A percentile compares a stretch with the other conserved stretches of the same genome.
Conservation (phyloP, 106 monocot species). For the Amphibolis antarctica region DNA sequence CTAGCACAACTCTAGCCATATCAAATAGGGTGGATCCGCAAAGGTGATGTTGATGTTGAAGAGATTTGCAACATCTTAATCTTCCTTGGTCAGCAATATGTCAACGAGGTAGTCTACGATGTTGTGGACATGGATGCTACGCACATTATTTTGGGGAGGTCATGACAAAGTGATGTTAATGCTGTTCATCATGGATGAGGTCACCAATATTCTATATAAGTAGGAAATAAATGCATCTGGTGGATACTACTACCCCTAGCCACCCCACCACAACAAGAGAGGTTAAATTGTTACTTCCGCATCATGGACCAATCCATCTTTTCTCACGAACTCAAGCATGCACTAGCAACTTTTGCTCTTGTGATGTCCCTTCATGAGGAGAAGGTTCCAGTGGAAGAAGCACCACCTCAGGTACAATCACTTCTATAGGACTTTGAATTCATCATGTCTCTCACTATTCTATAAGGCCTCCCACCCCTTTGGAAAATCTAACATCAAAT, state of each 20-base stretch:
- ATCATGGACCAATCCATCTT: too few species aligned
- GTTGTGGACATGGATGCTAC: not conserved
- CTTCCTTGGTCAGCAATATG: slow-evolving; percentile 1
- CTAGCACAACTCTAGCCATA: not conserved
- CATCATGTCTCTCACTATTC: not conserved
- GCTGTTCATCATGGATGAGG: not conserved
- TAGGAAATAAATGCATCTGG: not conserved
- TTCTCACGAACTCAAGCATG: not conserved
- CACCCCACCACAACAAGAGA: not conserved
- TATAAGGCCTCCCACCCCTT: not conserved
- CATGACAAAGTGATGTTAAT: not conserved
- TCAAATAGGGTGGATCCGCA: not conserved
- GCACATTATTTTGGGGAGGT: slow-evolving; percentile 4
- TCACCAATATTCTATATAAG: not conserved
- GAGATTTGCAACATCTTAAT: not conserved
- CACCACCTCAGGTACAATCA: not conserved
- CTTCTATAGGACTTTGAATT: not conserved
- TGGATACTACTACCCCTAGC: not conserved
- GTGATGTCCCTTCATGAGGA: too few species aligned
- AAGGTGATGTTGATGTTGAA: not conserved
- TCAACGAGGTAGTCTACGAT: not conserved
- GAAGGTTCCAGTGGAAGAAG: not conserved
- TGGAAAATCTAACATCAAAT: slow-evolving; percentile 5
- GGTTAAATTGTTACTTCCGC: not conserved
- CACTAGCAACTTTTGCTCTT: not conserved